Conservation (phyloP, 768 basidiomycete genomes). For the Amanita exitialis region DNA sequence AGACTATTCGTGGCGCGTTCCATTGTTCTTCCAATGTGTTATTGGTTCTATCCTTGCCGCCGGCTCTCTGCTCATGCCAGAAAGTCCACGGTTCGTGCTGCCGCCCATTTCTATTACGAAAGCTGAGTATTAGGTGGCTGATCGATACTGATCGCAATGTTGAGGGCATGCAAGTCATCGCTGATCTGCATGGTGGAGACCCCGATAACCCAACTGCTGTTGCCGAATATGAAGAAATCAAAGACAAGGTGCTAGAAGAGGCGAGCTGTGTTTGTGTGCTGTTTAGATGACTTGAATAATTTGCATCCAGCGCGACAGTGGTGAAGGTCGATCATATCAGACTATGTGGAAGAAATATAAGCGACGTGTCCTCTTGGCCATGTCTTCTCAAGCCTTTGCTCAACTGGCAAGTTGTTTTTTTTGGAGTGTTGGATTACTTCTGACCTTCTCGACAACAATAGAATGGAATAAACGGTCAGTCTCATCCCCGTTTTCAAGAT, state of each 20-base stretch:
- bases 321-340: constrained; percentile 65
- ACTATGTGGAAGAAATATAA: constrained; percentile 86
- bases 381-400: constrained; percentile 94
- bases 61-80: constrained; percentile 80
- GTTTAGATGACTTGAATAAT: neutral
- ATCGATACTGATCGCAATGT: constrained; percentile 80
- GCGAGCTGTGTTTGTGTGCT: constrained; percentile 23
- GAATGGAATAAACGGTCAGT: constrained; percentile 90
- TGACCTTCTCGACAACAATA: constrained; percentile 18
- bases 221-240: constrained; percentile 87
- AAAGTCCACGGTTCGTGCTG: constrained; percentile 65
- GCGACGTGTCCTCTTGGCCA: constrained; percentile 81
- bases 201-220: constrained; percentile 54
- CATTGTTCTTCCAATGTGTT: constrained; percentile 79
- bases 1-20: constrained; percentile 85
- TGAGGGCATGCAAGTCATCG: constrained; percentile 79
- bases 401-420: constrained; percentile 58
- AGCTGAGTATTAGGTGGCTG: constrained; percentile 52
- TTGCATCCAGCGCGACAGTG: constrained; percentile 51
- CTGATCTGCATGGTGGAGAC: constrained; percentile 82
- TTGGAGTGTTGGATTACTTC: neutral
- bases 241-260: constrained; percentile 65
- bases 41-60: constrained; percentile 73
- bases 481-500: constrained; percentile 4
- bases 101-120: constrained; percentile 17